Evolutionary conservation across 371 early-diverging fungal genomes (phyloP).

Genomic region (Rozella allomycis): DNA sequence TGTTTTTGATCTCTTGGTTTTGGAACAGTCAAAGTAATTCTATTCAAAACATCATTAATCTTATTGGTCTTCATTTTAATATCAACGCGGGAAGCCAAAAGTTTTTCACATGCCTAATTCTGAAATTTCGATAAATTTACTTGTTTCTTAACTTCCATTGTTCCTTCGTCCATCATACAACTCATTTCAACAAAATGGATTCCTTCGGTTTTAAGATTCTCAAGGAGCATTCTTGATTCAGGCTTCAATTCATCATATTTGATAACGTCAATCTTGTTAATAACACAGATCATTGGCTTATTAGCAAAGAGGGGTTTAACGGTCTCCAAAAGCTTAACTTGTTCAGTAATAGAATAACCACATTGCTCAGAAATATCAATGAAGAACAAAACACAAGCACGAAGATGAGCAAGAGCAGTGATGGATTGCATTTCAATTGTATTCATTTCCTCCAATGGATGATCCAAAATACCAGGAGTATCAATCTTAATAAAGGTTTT

Average conservation of each 20-base stretch:
- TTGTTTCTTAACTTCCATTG: conserved; percentile 76
- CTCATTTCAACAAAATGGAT: conserved; percentile 60
- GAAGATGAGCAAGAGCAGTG: conserved; percentile 97
- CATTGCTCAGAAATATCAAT: conserved; percentile 98
- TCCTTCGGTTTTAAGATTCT: conserved; percentile 43
- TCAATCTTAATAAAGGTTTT: conserved; percentile 58
- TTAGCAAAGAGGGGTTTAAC: conserved; percentile 97
- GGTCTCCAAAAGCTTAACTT: conserved; percentile 76
- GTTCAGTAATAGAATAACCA: conserved; percentile 91
- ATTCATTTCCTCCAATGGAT: conserved; percentile 97
- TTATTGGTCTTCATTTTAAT: conserved; percentile 69
- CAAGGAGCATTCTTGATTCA: conserved; percentile 47
- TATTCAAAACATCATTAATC: conserved; percentile 77
- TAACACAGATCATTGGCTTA: conserved; percentile 87
- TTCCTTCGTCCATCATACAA: conserved; percentile 80
- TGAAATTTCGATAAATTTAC: conserved; percentile 1
- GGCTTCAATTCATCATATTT: conserved; percentile 52
- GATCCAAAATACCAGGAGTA: conserved; percentile 99
- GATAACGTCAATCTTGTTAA: conserved; percentile 92
- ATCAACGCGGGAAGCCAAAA: conserved; percentile 80
- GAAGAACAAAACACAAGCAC: conserved; percentile 94
- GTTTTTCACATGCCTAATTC: conserved; percentile 64
- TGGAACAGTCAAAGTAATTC: conserved; percentile 79
- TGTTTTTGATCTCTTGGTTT: conserved; percentile 43
- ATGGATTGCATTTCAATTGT: conserved; percentile 99